phyloP scores from a whole-genome alignment of 495 filamentous ascomycete species.

The Penicillium canescens region DNA sequence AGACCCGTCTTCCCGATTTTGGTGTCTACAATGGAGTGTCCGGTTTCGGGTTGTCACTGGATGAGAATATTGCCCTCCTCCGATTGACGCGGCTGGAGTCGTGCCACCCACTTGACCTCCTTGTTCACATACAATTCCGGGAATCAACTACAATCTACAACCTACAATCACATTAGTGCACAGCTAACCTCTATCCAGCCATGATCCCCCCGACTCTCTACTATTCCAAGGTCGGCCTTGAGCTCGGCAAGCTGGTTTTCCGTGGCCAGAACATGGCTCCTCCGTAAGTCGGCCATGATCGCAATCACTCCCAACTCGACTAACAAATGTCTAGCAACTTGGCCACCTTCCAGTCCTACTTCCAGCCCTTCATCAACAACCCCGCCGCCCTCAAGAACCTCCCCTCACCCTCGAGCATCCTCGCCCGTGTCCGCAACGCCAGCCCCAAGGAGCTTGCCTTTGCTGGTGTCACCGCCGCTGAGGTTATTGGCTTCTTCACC shows the following conservation, averaged over 20 bases:
- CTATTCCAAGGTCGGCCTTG: constrained; percentile 85
- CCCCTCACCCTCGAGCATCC: constrained; percentile 47
- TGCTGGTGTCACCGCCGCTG: constrained; percentile 75
- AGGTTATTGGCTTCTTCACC: constrained; percentile 95
- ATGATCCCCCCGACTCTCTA: constrained; percentile 84
- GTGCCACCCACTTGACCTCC: constrained; percentile 11
- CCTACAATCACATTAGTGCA: constrained; percentile 6
- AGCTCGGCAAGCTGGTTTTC: constrained; percentile 85
- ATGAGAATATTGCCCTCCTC: constrained; percentile 1
- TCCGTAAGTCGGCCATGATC: constrained; percentile 65
- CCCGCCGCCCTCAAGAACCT: constrained; percentile 54
- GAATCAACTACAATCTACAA: background rate
- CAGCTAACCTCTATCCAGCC: constrained; percentile 56
- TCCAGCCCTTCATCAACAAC: constrained; percentile 73
- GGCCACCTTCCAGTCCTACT: constrained; percentile 83
- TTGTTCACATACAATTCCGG: constrained; percentile 17
- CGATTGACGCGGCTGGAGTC: constrained; percentile 11
- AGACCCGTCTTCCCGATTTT: background rate
- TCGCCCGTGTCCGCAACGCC: constrained; percentile 68
- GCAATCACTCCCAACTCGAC: constrained; percentile 1
- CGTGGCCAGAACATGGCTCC: constrained; percentile 87
- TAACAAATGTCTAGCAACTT: constrained; percentile 56
- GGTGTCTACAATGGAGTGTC: background rate
- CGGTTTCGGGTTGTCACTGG: background rate
- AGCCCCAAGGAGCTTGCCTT: constrained; percentile 65